These are phyloP conservation scores for Primulina eburnea DNA, from an alignment of 257 asterid genomes.

Conservation along the genomic window DNA sequence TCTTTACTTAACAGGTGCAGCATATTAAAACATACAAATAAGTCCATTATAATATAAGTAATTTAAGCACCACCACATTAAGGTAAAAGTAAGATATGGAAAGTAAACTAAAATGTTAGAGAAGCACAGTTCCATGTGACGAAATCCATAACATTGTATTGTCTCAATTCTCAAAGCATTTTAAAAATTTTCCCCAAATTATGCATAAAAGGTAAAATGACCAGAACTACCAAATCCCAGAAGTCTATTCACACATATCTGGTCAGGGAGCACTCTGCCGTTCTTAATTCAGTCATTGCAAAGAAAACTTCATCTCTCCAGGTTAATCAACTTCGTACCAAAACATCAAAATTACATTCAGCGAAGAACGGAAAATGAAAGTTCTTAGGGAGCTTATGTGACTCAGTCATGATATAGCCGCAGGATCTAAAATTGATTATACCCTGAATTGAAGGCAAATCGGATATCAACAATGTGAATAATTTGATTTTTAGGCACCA, in stretches of 20 bases:
- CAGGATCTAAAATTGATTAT: background rate
- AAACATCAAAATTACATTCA: no score
- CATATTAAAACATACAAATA: slow-evolving; percentile 5
- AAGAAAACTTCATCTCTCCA: no score
- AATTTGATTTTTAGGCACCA: no score
- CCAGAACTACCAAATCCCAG: background rate
- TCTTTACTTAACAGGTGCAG: slow-evolving; percentile 14
- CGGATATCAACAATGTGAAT: background rate
- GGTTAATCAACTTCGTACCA: no score
- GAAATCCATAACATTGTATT: background rate
- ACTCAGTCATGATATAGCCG: background rate
- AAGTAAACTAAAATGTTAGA: background rate
- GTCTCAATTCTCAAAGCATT: background rate
- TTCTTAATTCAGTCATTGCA: no score
- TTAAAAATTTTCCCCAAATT: background rate
- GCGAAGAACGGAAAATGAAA: no score
- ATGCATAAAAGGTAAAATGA: background rate
- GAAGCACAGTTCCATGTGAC: background rate
- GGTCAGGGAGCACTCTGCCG: no score
- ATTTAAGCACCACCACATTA: background rate
- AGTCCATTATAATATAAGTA: slow-evolving; percentile 14
- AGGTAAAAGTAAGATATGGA: background rate
- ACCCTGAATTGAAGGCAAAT: background rate
- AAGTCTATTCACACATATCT: background rate
- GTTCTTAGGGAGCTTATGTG: no score